Evolutionary conservation across 805 yeast genomes (phyloP), one percentile per base, ranked within the genome.

Genomic region (Candida stauntonica): DNA sequence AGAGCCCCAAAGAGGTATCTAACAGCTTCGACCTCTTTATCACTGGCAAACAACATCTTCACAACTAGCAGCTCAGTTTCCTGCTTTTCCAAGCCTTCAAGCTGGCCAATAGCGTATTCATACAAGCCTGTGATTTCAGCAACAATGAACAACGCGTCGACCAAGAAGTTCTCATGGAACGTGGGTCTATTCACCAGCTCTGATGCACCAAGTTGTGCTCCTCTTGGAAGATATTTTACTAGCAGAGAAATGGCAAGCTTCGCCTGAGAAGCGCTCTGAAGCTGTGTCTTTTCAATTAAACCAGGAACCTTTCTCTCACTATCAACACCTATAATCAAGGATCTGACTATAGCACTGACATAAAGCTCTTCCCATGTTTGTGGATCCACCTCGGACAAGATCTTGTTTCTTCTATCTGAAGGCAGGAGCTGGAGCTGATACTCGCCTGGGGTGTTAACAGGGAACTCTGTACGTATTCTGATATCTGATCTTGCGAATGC

Each of bases 161-260:
- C 80, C 41, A 87, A 67, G 57, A 75, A 78, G 59, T 87, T 87
- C 45, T 75, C 70, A 17, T 74, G 65, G 18, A 70, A 51, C 1
- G 82, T 73, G 2, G 96, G 81, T 41, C 72, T 75, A 45, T 86
- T 93, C 17, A 77, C 72, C 32, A 75, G 79, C 15, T 79, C 70
- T 5, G 66, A 67, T 33, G 81, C 74, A 5, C 96, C 96, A 31
- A 84, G 57, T 39, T 67, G 68, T 16, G 75, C 67, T 5, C 95
- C 95, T 24, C 38, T 57, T 9, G 52, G 51, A 2, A 64, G 29
- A 8, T 30, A 41, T 7, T 28, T 17, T 4, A 55, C 33, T 16
- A 52, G 26, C 14, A 39, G 42, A 0, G 39, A 5, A 4, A 55
- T 46, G 3, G 50, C 47, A 2, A 21, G 5, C 21, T 43, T 47